These are phyloP conservation scores for Eimeria maxima DNA, from an alignment of 169 alveolate species.

Conservation along the genomic window DNA sequence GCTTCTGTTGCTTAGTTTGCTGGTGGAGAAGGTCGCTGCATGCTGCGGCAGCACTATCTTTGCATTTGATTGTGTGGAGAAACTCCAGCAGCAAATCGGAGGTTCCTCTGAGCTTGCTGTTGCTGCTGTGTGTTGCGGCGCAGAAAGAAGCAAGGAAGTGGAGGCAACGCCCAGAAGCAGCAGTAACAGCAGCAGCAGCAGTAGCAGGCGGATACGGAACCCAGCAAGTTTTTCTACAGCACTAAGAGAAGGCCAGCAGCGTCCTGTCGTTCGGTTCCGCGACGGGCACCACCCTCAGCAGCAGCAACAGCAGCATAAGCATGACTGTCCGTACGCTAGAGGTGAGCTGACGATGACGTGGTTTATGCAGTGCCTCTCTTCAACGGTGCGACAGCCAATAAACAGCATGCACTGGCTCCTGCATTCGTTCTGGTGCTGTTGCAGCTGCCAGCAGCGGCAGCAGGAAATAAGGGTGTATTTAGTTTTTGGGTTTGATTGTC, in stretches of 20 bases:
- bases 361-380: not conserved
- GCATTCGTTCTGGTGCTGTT: not conserved
- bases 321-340: not conserved
- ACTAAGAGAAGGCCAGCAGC: not conserved
- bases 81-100: too few species aligned
- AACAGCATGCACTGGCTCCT: not conserved
- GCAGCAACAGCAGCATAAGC: constrained; percentile 1
- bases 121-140: not conserved
- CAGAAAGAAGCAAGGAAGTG: constrained; percentile 24
- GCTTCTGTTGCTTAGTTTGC: not conserved
- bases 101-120: too few species aligned
- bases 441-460: constrained; percentile 31
- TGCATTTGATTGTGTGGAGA: too few species aligned
- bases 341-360: not conserved
- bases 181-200: constrained; percentile 40
- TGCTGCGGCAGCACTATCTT: too few species aligned
- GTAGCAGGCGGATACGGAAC: not conserved
- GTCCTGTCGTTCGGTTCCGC: constrained; percentile 8
- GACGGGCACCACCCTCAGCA: not conserved
- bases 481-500: not conserved
- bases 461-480: not conserved
- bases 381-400: not conserved
- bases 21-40: not conserved
- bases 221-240: not conserved
- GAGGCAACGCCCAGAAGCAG: not conserved